phyloP scores from a whole-genome alignment of 2,329 filamentous ascomycete species.

The Achaetomium macrosporum region DNA sequence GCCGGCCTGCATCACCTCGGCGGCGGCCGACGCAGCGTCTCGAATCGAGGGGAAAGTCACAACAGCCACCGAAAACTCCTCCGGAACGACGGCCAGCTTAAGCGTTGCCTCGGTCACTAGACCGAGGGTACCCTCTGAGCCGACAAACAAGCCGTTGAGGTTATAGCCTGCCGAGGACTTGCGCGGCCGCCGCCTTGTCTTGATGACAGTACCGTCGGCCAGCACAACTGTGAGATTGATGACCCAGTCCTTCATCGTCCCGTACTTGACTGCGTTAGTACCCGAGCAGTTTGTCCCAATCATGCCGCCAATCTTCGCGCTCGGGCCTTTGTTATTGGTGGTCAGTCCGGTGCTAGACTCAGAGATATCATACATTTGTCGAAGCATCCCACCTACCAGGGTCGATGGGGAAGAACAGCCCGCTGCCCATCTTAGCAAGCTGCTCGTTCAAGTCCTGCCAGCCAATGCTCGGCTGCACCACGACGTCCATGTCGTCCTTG shows the following conservation, averaged over 20 bases:
- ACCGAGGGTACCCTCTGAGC: conserved; percentile 75
- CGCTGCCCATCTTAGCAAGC: conserved; percentile 60
- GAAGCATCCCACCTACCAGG: conserved; percentile 49
- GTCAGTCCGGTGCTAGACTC: conserved; percentile 3
- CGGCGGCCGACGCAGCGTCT: conserved; percentile 68
- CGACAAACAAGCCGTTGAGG: conserved; percentile 71
- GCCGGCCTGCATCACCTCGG: conserved; percentile 68
- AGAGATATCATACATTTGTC: conserved; percentile 18
- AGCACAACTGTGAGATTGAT: conserved; percentile 77
- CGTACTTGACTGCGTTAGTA: conserved; percentile 74
- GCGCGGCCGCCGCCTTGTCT: conserved; percentile 68
- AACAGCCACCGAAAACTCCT: conserved; percentile 71
- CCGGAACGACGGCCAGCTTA: conserved; percentile 70
- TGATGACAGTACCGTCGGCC: conserved; percentile 71
- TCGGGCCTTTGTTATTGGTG: conserved; percentile 39
- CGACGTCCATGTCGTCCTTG: conserved; percentile 84
- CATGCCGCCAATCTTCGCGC: conserved; percentile 76
- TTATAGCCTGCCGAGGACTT: conserved; percentile 83
- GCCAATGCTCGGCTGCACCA: conserved; percentile 85
- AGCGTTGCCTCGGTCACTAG: conserved; percentile 78
- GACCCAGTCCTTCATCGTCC: conserved; percentile 85
- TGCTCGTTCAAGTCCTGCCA: conserved; percentile 84
- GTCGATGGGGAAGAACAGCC: conserved; percentile 87
- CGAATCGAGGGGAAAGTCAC: conserved; percentile 73
- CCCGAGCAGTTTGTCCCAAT: conserved; percentile 73